A percentile compares a stretch with the other conserved stretches of the same genome.
These are phyloP conservation scores for Amesomyces nigricolor DNA, from an alignment of 2,329 filamentous ascomycete species.

Conservation along the genomic window DNA sequence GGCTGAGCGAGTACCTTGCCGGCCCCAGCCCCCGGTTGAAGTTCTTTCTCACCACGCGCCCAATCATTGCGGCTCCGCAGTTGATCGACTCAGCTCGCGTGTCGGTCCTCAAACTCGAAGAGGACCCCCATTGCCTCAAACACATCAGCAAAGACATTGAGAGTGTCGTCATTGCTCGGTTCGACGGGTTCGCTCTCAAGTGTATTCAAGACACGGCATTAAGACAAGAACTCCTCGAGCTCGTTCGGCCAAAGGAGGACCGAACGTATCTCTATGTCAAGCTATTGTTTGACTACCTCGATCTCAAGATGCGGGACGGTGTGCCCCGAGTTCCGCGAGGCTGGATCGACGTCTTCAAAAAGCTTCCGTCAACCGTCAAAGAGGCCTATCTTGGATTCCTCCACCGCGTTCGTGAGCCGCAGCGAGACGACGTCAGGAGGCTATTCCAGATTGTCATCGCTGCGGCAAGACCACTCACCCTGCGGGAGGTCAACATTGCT, in stretches of 20 bases:
- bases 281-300: slow-evolving; percentile 20
- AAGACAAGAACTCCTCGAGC: slow-evolving; percentile 11
- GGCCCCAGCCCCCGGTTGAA: slow-evolving; percentile 11
- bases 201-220: slow-evolving; percentile 17
- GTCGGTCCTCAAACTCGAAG: slow-evolving; percentile 12
- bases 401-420: slow-evolving; percentile 12
- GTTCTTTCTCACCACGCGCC: slow-evolving; percentile 20
- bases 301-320: slow-evolving; percentile 15
- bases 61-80: not conserved
- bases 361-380: slow-evolving; percentile 17
- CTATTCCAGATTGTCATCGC: slow-evolving; percentile 20
- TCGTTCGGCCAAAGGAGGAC: slow-evolving; percentile 16
- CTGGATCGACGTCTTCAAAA: slow-evolving; percentile 20
- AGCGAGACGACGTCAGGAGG: slow-evolving; percentile 17
- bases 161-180: slow-evolving; percentile 15
- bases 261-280: slow-evolving; percentile 22
- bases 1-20: slow-evolving; percentile 10
- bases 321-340: slow-evolving; percentile 16
- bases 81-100: not conserved
- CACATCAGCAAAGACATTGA: slow-evolving; percentile 21
- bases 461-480: slow-evolving; percentile 15
- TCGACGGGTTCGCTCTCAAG: slow-evolving; percentile 16
- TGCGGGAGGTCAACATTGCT: slow-evolving; percentile 21
- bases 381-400: slow-evolving; percentile 19
- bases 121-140: slow-evolving; percentile 16